Percentiles rank a stretch among this genome's conserved stretches.
Conservation (phyloP, 129 eudicot genomes). For the Pittosporum tobira region DNA sequence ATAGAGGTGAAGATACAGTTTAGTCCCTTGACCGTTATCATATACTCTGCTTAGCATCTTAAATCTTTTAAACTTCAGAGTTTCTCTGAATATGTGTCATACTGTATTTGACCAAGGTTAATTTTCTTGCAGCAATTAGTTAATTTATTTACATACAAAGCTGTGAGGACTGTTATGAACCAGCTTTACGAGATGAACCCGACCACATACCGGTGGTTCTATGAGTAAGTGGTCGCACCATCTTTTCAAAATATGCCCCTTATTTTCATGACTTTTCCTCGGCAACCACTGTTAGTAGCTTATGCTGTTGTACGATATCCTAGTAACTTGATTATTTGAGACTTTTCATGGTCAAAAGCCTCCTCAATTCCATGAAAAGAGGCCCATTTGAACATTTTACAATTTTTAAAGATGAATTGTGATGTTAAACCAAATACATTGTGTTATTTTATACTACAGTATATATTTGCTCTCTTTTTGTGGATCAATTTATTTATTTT, state of each 20-base stretch:
- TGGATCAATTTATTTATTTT: no score
- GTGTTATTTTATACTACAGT: no score
- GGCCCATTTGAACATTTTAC: no score
- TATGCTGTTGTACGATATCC: no score
- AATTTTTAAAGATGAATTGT: no score
- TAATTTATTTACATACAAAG: slow-evolving; percentile 91
- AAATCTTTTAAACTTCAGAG: background rate
- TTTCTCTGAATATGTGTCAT: background rate
- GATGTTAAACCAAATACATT: no score
- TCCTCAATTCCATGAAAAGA: no score
- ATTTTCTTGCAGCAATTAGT: slow-evolving; percentile 61
- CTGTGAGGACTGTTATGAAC: slow-evolving; percentile 88
- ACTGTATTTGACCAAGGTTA: slow-evolving; percentile 9
- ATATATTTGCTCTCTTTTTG: no score
- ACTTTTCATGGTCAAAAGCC: background rate
- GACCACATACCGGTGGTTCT: slow-evolving; percentile 76
- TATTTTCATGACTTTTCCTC: background rate
- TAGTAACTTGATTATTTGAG: background rate
- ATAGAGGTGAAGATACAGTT: background rate
- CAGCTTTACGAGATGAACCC: slow-evolving; percentile 99
- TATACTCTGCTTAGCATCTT: background rate
- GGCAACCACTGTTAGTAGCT: no score
- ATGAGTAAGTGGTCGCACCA: slow-evolving; percentile 58
- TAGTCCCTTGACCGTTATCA: background rate
- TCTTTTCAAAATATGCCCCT: background rate